Evolutionary conservation across 306 rosid species (phyloP), one percentile per base, ranked within the genome.

Genomic region (Begonia peltatifolia): DNA sequence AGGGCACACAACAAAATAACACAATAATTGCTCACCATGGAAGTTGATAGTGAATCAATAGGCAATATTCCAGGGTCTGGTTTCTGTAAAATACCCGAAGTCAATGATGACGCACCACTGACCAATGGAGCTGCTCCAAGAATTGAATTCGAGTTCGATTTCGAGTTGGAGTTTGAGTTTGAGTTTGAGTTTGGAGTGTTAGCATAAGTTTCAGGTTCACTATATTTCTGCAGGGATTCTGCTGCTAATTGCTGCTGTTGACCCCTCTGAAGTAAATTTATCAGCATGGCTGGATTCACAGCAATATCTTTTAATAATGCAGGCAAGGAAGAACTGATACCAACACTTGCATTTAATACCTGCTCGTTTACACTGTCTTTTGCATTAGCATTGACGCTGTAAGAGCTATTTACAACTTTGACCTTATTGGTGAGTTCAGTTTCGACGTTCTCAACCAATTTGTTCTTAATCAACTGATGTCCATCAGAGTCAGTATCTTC

Each of bases 231-330:
- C 59, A 57, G 65, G 68, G 78, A 59, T 62, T 89, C 95, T 54
- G 73, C 74, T 18, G 71, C 73, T 60, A 74, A 61, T 62, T 57
- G 69, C 47, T 75, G 84, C 14, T 72, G 86, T 54, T 79, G 84
- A 36, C 69, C 88, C 36, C 68, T 52, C 57, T 73, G 57, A 62
- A 86, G 74, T 58, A 92, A 12, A 69, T 74, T 73, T 50, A 76
- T 20, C 55, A 92, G 68, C 76, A 86, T 73, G 55, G 84, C 63
- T 49, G 96, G 99, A 69, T 86, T 92, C 71, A 81, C 88, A 67
- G 70, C 84, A 44, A 79, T 65, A 62, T 71, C 94, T 56, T 86
- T 81, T 69, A 77, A 58, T 30, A 81, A 42, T 16, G 65, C 77
- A 57, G 94, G 93, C 60, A 92, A 58, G 30, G 86, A 70, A 69